Conservation (phyloP, 352 stramenopile genomes). For the Phytophthora podocarpi region DNA sequence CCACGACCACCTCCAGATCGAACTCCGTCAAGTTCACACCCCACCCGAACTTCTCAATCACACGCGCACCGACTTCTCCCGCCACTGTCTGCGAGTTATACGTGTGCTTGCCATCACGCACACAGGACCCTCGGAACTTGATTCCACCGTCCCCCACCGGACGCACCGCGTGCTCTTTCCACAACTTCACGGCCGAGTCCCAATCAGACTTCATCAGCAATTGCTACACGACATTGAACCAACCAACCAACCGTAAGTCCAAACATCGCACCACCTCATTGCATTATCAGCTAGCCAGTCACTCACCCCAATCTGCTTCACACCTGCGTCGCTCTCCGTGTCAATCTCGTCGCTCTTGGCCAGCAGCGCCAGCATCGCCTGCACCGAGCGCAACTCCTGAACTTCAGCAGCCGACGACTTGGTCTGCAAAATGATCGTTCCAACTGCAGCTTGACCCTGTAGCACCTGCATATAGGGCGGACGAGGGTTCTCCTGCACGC, state of each 20-base stretch:
- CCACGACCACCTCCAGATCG: slow-evolving; percentile 72
- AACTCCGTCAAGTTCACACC: slow-evolving; percentile 67
- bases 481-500: slow-evolving; percentile 58
- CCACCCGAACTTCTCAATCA: slow-evolving; percentile 69
- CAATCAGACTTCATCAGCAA: slow-evolving; percentile 58
- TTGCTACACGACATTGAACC: slow-evolving; percentile 49
- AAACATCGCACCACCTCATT: not conserved
- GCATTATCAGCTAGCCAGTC: no score
- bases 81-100: slow-evolving; percentile 76
- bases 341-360: slow-evolving; percentile 59
- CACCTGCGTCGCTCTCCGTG: slow-evolving; percentile 49
- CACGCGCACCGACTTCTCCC: slow-evolving; percentile 57
- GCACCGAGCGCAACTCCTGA: slow-evolving; percentile 58
- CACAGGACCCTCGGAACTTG: slow-evolving; percentile 77
- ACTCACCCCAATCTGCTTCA: slow-evolving; percentile 70
- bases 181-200: slow-evolving; percentile 60
- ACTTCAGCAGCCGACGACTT: slow-evolving; percentile 54
- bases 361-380: slow-evolving; percentile 64
- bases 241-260: slow-evolving; percentile 1
- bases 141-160: slow-evolving; percentile 32
- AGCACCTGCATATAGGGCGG: slow-evolving; percentile 68
- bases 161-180: slow-evolving; percentile 45
- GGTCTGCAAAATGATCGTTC: slow-evolving; percentile 67
- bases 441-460: slow-evolving; percentile 75
- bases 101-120: slow-evolving; percentile 75